phyloP scores from a whole-genome alignment of 2,329 filamentous ascomycete genomes.

The Xylariales sp. region DNA sequence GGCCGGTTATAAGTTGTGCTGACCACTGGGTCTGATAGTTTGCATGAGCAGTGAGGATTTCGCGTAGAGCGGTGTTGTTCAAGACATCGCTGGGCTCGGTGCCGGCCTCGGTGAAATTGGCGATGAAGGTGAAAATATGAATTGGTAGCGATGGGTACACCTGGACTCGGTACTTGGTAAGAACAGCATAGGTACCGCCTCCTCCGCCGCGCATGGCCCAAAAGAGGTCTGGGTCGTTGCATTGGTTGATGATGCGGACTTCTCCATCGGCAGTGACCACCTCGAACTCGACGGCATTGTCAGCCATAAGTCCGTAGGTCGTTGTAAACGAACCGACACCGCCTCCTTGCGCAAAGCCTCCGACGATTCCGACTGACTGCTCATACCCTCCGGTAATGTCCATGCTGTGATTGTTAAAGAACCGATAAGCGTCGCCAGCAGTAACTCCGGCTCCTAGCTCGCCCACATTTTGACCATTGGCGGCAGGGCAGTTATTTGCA shows the following conservation, averaged over 20 bases:
- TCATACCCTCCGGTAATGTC: too few relatives aligned
- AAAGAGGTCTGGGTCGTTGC: conserved; percentile 41
- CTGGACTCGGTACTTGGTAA: conserved; percentile 31
- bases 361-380: too few relatives aligned
- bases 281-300: conserved; percentile 42
- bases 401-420: too few relatives aligned
- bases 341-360: too few relatives aligned
- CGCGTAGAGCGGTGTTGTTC: conserved; percentile 6
- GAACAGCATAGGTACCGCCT: conserved; percentile 36
- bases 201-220: conserved; percentile 46
- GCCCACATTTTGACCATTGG: too few relatives aligned
- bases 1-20: too few relatives aligned
- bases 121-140: conserved; percentile 24
- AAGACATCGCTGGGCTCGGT: conserved; percentile 21
- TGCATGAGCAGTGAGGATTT: conserved; percentile 11
- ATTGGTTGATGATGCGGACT: conserved; percentile 32
- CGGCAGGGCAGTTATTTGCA: too few relatives aligned
- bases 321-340: too few relatives aligned
- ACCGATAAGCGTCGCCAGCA: too few relatives aligned
- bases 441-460: too few relatives aligned
- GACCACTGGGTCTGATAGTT: not conserved
- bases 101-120: conserved; percentile 15
- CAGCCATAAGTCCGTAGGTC: conserved; percentile 39
- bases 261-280: conserved; percentile 40
- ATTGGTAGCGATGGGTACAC: conserved; percentile 28